Conservation (phyloP, 345 rosid species). For the Physaria fendleri region DNA sequence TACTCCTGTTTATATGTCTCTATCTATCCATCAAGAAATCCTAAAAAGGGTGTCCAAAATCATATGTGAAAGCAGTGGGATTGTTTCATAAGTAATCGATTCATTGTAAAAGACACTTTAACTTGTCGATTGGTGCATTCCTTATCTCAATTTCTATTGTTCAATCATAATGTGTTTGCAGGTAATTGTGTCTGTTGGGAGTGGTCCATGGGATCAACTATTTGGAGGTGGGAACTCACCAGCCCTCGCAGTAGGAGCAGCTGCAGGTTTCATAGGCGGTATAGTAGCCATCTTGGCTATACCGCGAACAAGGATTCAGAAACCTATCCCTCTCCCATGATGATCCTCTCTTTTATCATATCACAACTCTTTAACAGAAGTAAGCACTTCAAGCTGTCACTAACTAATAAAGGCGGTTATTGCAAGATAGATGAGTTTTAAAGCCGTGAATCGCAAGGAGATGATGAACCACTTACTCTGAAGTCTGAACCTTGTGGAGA, state of each 20-base stretch:
- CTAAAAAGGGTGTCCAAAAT: slow-evolving; percentile 2
- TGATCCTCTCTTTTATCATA: slow-evolving; percentile 30
- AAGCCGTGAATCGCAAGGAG: slow-evolving; percentile 25
- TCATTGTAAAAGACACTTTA: background rate
- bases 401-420: background rate
- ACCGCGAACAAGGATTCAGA: slow-evolving; percentile 62
- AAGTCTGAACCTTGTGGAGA: slow-evolving; percentile 18
- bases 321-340: slow-evolving; percentile 48
- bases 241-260: slow-evolving; percentile 66
- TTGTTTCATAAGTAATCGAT: background rate
- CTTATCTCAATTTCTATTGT: background rate
- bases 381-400: slow-evolving; percentile 1
- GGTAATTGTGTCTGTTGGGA: slow-evolving; percentile 71
- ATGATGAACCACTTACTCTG: slow-evolving; percentile 8
- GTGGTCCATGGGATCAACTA: slow-evolving; percentile 82
- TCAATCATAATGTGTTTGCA: slow-evolving; percentile 16
- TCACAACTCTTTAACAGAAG: background rate
- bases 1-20: background rate
- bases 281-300: slow-evolving; percentile 76
- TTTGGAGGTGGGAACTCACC: slow-evolving; percentile 81
- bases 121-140: background rate
- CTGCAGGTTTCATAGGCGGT: slow-evolving; percentile 60
- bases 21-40: background rate
- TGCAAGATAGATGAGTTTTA: slow-evolving; percentile 5
- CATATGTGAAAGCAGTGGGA: background rate